A percentile compares a stretch with the other conserved stretches of the same genome.
phyloP scores from a whole-genome alignment of 805 yeast species.

The Candida tibetensis region DNA sequence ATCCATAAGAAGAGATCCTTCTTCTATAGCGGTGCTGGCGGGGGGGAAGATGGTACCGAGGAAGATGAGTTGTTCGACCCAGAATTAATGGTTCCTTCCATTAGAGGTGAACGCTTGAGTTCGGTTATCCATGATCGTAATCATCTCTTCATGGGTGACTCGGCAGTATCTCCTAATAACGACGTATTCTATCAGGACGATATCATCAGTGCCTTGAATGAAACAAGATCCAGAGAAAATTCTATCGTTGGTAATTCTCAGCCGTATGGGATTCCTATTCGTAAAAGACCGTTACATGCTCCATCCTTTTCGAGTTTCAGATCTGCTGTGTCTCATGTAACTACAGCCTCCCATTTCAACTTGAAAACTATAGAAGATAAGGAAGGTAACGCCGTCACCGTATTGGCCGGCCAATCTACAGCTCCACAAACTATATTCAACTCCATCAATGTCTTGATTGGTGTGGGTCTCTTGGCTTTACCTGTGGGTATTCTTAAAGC shows the following conservation, averaged over 20 bases:
- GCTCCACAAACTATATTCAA: constrained; percentile 75
- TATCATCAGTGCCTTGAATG: constrained; percentile 24
- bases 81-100: constrained; percentile 48
- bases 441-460: constrained; percentile 72
- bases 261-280: constrained; percentile 17
- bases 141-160: constrained; percentile 18
- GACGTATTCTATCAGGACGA: constrained; percentile 43
- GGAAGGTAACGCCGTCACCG: constrained; percentile 68
- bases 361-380: constrained; percentile 64
- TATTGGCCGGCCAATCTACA: constrained; percentile 51
- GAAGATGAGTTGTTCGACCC: constrained; percentile 50
- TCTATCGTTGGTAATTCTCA: constrained; percentile 15
- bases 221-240: constrained; percentile 27
- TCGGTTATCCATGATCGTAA: constrained; percentile 45
- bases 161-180: constrained; percentile 15
- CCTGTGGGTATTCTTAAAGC: constrained; percentile 67
- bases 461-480: constrained; percentile 70
- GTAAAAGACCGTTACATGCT: constrained; percentile 28
- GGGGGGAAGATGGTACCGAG: constrained; percentile 7
- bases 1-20: constrained; percentile 18
- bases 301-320: constrained; percentile 45
- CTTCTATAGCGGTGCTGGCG: constrained; percentile 12
- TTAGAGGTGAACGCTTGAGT: constrained; percentile 62
- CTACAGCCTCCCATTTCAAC: constrained; percentile 50
- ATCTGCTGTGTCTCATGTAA: constrained; percentile 30